phyloP scores from a whole-genome alignment of 129 eudicot genomes.

The Lactuca sativa region DNA sequence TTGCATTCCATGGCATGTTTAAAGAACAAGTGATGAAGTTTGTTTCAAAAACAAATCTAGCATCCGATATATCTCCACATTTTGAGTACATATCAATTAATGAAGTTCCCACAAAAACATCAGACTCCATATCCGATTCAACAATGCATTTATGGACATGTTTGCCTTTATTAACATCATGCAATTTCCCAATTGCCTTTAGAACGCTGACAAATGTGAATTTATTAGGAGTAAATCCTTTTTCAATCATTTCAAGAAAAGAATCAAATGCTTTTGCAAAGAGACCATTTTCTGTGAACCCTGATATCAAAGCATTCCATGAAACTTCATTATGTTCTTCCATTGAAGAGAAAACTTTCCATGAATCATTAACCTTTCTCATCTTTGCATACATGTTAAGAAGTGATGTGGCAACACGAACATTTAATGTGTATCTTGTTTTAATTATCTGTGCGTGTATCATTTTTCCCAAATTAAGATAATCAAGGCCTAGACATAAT shows the following conservation, averaged over 20 bases:
- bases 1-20: slow-evolving; percentile 51
- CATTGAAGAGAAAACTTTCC: slow-evolving; percentile 38
- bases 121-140: slow-evolving; percentile 37
- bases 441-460: slow-evolving; percentile 43
- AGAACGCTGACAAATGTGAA: slow-evolving; percentile 39
- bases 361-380: slow-evolving; percentile 37
- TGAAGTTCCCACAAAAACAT: slow-evolving; percentile 41
- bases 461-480: slow-evolving; percentile 32
- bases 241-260: slow-evolving; percentile 39
- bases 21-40: slow-evolving; percentile 18
- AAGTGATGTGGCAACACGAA: slow-evolving; percentile 42
- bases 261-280: slow-evolving; percentile 27
- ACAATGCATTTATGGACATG: slow-evolving; percentile 36
- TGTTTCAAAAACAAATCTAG: slow-evolving; percentile 34
- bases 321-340: slow-evolving; percentile 42
- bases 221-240: slow-evolving; percentile 37
- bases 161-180: slow-evolving; percentile 39
- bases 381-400: slow-evolving; percentile 47
- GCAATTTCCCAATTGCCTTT: slow-evolving; percentile 42
- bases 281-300: slow-evolving; percentile 38
- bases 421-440: slow-evolving; percentile 38
- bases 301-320: slow-evolving; percentile 54
- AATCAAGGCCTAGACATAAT: slow-evolving; percentile 31
- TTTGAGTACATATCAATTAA: slow-evolving; percentile 48
- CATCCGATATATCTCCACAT: slow-evolving; percentile 34